These are phyloP conservation scores for Talaromyces nanjingensis DNA, from an alignment of 495 filamentous ascomycete species.

Conservation along the genomic window DNA sequence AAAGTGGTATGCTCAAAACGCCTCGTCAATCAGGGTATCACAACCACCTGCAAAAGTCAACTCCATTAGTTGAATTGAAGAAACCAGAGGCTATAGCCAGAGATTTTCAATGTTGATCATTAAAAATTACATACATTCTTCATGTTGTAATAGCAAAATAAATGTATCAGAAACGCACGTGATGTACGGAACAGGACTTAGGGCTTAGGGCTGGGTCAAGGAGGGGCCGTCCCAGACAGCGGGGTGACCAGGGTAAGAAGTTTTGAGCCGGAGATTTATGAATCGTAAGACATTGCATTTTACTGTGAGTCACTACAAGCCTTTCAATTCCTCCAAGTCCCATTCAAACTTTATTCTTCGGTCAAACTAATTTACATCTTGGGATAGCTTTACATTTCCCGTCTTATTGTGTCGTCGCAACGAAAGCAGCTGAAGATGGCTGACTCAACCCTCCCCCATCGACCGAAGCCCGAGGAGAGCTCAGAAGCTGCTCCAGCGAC, in stretches of 20 bases:
- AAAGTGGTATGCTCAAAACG: too few species aligned
- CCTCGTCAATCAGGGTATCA: not conserved
- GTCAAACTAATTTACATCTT: not conserved
- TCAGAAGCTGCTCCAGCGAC: conserved; percentile 17
- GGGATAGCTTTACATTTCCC: not conserved
- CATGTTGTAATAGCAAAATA: too few species aligned
- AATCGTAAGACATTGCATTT: not conserved
- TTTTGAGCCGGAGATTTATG: conserved; percentile 4
- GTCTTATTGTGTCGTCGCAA: not conserved
- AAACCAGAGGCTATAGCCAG: not conserved
- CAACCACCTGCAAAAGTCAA: not conserved
- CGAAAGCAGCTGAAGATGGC: conserved; percentile 26
- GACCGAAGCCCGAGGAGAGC: conserved; percentile 40
- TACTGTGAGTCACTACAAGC: conserved; percentile 4
- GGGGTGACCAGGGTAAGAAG: conserved; percentile 2
- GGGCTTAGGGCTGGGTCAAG: conserved; percentile 32
- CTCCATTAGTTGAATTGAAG: too few species aligned
- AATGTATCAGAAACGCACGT: conserved; percentile 15
- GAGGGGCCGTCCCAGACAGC: conserved; percentile 3
- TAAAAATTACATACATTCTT: too few species aligned
- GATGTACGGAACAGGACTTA: conserved; percentile 23
- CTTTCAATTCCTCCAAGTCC: not conserved
- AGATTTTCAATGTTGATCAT: not conserved
- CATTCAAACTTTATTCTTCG: not conserved
- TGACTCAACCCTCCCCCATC: conserved; percentile 41